Conservation (phyloP, 176 grass and related monocot species). For the Aegilops umbellulata region DNA sequence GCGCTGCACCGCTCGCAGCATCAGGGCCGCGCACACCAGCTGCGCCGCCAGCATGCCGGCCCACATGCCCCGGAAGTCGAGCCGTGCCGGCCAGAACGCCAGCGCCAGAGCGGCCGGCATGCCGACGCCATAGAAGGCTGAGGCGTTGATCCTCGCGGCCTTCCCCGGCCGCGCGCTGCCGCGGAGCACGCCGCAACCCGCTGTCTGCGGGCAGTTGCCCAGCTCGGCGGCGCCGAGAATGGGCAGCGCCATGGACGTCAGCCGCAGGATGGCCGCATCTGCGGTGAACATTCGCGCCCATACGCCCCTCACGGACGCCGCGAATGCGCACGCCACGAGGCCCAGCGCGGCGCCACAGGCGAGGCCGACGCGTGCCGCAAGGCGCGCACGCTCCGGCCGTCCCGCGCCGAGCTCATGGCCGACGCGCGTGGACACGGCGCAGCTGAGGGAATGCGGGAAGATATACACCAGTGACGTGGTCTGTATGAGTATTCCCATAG, state of each 20-base stretch:
- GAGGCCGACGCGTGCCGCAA: constrained; percentile 50
- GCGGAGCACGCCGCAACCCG: constrained; percentile 78
- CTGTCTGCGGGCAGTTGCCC: constrained; percentile 88
- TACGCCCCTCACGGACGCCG: constrained; percentile 45
- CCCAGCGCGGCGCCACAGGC: constrained; percentile 48
- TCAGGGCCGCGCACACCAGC: constrained; percentile 62
- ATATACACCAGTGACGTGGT: constrained; percentile 94
- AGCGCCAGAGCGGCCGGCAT: constrained; percentile 74
- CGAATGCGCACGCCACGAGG: constrained; percentile 46
- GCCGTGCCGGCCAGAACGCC: constrained; percentile 52
- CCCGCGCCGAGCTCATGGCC: constrained; percentile 79
- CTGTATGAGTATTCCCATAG: constrained; percentile 89
- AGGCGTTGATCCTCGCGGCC: constrained; percentile 64
- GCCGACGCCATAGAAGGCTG: constrained; percentile 71
- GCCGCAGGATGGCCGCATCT: constrained; percentile 41
- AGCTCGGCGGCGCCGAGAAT: constrained; percentile 81
- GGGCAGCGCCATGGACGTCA: constrained; percentile 62
- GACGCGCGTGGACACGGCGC: constrained; percentile 82
- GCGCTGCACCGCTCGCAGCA: constrained; percentile 49
- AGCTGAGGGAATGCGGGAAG: constrained; percentile 77
- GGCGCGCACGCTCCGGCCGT: constrained; percentile 51
- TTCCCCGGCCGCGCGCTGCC: constrained; percentile 57
- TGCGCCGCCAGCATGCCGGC: constrained; percentile 79
- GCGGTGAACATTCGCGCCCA: constrained; percentile 78
- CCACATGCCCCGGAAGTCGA: constrained; percentile 81